Base-by-base conservation (phyloP, 306 rosid genomes). In the Cucurbita ficifolia region DNA sequence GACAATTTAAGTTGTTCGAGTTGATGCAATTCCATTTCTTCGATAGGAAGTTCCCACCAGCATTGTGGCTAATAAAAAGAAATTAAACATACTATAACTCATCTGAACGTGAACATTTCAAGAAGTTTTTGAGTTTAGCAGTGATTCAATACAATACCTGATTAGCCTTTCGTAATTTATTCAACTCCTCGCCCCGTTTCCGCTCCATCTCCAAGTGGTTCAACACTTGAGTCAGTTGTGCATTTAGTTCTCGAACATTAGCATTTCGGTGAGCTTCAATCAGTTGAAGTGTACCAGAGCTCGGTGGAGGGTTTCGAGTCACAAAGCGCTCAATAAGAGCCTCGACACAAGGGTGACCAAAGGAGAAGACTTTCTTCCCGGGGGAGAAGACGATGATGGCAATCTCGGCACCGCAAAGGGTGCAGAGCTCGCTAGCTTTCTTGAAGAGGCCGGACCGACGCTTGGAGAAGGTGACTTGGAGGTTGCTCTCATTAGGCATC, bases 391-490 rank as follows among this genome's bases (percentile, higher is more conserved):
- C 88, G 0, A 88, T 63, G 53, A 86, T 74, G 59, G 81, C 90
- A 5, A 88, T 54, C 45, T 86, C 86, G 0, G 81, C 84, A 0
- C 87, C 88, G 19, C 94, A 88, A 5, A 88, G 62, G 1, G 87
- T 84, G 21, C 83, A 78, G 0, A 88, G 76, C 79, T 88, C 90
- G 24, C 89, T 86, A 13, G 88, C 94, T 52, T 88, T 88, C 74
- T 88, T 88, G 69, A 88, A 88, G 1, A 88, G 79, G 2, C 93
- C 87, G 0, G 81, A 73, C 0, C 90, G 78, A 8, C 94, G 87
- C 78, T 88, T 88, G 0, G 94, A 88, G 81, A 88, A 88, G 0
- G 94, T 84, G 13, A 88, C 90, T 36, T 86, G 87, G 14, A 83
- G 84, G 60, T 79, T 81, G 59, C 85, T 64, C 50, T 88, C 94